A percentile compares a stretch with the other conserved stretches of the same genome.
Conservation (phyloP, 2,329 filamentous ascomycete species). For the Clonostachys chloroleuca region DNA sequence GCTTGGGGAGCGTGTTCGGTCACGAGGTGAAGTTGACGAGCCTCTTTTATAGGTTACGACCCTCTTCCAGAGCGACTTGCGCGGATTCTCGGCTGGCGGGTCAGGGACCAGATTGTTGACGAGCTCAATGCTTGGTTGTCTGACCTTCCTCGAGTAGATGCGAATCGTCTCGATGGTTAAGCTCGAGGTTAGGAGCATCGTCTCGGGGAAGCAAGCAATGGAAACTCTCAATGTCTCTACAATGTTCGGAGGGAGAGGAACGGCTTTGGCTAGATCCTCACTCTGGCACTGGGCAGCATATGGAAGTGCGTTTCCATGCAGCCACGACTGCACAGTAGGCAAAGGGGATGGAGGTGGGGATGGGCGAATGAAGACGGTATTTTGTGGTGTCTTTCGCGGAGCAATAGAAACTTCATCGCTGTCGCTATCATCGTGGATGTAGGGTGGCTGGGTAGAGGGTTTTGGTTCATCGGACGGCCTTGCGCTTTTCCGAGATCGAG, state of each 20-base stretch:
- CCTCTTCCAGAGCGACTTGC: slow-evolving; percentile 27
- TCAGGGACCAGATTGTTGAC: slow-evolving; percentile 11
- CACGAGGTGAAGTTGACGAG: neutral
- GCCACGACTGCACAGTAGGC: slow-evolving; percentile 27
- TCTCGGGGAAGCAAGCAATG: slow-evolving; percentile 53
- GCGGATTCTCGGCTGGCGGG: slow-evolving; percentile 5
- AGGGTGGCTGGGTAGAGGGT: neutral
- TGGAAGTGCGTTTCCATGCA: slow-evolving; percentile 21
- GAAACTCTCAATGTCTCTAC: slow-evolving; percentile 50
- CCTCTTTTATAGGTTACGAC: slow-evolving; percentile 20
- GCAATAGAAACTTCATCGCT: neutral
- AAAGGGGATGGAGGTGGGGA: slow-evolving; percentile 26
- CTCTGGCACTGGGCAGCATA: slow-evolving; percentile 17
- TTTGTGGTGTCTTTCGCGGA: neutral
- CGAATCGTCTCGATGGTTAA: slow-evolving; percentile 55
- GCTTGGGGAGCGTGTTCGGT: no score
- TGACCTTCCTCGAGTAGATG: slow-evolving; percentile 47
- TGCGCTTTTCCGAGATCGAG: no score
- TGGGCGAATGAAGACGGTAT: slow-evolving; percentile 18
- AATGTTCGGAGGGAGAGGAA: slow-evolving; percentile 48
- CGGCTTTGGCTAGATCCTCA: slow-evolving; percentile 28
- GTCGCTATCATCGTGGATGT: neutral
- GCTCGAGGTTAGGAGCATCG: slow-evolving; percentile 51
- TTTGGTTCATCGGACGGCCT: neutral
- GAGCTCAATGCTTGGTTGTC: slow-evolving; percentile 26